A percentile compares a stretch with the other conserved stretches of the same genome.
Evolutionary conservation across 371 early-diverging fungal genomes (phyloP).

Genomic region (Syncephalastrum racemosum): DNA sequence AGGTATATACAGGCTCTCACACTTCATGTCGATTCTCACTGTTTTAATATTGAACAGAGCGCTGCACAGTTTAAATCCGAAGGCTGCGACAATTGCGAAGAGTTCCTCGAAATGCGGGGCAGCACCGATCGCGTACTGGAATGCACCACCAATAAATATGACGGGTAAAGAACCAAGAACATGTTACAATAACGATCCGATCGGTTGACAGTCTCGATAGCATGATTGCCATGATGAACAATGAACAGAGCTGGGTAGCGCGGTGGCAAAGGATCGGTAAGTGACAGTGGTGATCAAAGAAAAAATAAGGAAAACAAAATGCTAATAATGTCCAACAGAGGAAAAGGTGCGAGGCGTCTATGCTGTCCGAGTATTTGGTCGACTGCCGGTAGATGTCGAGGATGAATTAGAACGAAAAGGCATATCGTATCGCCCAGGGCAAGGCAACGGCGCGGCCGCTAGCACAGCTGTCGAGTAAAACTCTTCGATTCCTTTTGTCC

Average conservation of each 20-base stretch:
- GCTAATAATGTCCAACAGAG: conserved; percentile 42
- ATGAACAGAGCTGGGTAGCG: conserved; percentile 85
- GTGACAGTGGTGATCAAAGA: not conserved
- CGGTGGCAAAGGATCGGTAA: conserved; percentile 83
- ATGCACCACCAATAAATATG: conserved; percentile 88
- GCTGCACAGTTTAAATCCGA: conserved; percentile 71
- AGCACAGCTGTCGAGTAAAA: conserved; percentile 18
- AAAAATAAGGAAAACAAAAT: not conserved
- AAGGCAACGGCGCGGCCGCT: conserved; percentile 62
- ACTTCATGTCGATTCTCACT: not conserved
- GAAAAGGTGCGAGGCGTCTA: conserved; percentile 85
- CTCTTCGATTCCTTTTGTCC: too few relatives aligned
- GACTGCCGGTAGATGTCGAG: conserved; percentile 84
- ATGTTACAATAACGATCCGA: not conserved
- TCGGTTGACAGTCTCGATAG: conserved; percentile 24
- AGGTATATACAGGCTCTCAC: conserved; percentile 46
- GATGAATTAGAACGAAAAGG: conserved; percentile 78
- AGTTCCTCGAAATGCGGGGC: conserved; percentile 75
- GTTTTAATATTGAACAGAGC: conserved; percentile 41
- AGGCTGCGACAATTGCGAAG: conserved; percentile 95
- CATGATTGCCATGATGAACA: conserved; percentile 80
- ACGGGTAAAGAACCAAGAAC: conserved; percentile 62
- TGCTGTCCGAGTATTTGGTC: conserved; percentile 89
- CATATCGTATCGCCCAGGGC: conserved; percentile 82
- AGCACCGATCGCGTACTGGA: conserved; percentile 68